Evolutionary conservation across 495 filamentous ascomycete species (phyloP), one percentile per base, ranked within the genome.

Genomic region (Aspergillus heteromorphus): DNA sequence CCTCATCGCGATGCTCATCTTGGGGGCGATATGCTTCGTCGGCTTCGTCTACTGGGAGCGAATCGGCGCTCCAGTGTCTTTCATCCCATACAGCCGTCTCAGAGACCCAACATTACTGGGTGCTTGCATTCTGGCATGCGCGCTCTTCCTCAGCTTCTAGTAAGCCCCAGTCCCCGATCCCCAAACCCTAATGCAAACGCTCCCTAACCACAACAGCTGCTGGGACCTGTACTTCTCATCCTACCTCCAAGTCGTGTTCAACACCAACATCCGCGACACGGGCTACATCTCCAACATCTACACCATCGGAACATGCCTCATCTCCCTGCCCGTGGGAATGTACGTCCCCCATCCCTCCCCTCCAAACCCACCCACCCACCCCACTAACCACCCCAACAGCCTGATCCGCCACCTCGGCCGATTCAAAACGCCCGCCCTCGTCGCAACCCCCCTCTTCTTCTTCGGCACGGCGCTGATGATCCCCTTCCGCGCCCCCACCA

Each of bases 181-280:
- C 2, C 20, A 19, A 20, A 1, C 20, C 20, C 42, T 6, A 1
- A 13, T 6, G 4, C 9, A 16, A 20, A 6, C 16, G 2, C 25
- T 8, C n/a, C 23, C 42, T 45, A 45, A 45, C 40, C 11, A 30
- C 29, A 8, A 25, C 42, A 45, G 42, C 14, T 25, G 82, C 8
- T 83, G 73, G 61, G 83, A 81, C 59, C 70, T 65, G 51, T 85
- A 80, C 66, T 87, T 87, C 67, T 73, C 67, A 48, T 86, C 82
- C 25, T 87, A 80, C 66, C 71, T 90, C 1, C 84, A 88, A 68
- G 85, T 87, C 5, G 87, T 91, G 49, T 78, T 82, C 59, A 65
- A 69, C 27, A 73, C 86, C 1, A 72, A 54, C 56, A 56, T 88
- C 45, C 75, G 69, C 2, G 43, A 86, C n/a, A 73, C 86, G 0